phyloP scores from a whole-genome alignment of 345 rosid genomes.

The Moricandia moricandioides region DNA sequence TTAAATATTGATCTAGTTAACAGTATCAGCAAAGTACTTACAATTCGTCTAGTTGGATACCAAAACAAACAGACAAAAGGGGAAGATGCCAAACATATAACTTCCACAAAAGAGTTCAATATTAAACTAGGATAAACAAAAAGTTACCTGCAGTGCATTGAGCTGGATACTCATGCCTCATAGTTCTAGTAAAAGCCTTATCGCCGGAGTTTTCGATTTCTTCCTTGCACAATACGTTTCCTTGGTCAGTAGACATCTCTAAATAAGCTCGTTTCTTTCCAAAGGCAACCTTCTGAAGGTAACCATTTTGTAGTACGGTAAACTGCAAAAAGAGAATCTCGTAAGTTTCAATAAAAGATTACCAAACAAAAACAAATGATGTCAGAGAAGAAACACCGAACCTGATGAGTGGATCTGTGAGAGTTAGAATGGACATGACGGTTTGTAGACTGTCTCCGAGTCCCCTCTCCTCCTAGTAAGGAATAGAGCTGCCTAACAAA shows the following conservation, averaged over 20 bases:
- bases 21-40: neutral
- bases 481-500: slow-evolving; percentile 61
- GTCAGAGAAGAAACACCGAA: slow-evolving; percentile 27
- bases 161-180: slow-evolving; percentile 23
- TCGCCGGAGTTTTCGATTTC: slow-evolving; percentile 27
- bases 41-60: neutral
- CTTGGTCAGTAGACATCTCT: slow-evolving; percentile 35
- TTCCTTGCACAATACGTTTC: slow-evolving; percentile 14
- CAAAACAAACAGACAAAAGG: neutral
- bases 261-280: slow-evolving; percentile 37
- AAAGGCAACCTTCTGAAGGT: slow-evolving; percentile 41
- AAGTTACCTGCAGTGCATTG: slow-evolving; percentile 48
- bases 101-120: neutral
- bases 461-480: slow-evolving; percentile 33
- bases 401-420: slow-evolving; percentile 46
- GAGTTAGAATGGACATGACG: slow-evolving; percentile 21
- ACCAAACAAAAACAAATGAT: neutral
- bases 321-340: slow-evolving; percentile 38
- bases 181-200: slow-evolving; percentile 24
- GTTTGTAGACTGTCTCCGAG: slow-evolving; percentile 25
- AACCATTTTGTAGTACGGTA: slow-evolving; percentile 43
- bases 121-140: slow-evolving; percentile 7
- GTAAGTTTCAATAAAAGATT: neutral
- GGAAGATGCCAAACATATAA: neutral
- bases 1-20: neutral